phyloP scores from a whole-genome alignment of 225 moss, liverwort and hornwort species.

The Lunularia cruciata region DNA sequence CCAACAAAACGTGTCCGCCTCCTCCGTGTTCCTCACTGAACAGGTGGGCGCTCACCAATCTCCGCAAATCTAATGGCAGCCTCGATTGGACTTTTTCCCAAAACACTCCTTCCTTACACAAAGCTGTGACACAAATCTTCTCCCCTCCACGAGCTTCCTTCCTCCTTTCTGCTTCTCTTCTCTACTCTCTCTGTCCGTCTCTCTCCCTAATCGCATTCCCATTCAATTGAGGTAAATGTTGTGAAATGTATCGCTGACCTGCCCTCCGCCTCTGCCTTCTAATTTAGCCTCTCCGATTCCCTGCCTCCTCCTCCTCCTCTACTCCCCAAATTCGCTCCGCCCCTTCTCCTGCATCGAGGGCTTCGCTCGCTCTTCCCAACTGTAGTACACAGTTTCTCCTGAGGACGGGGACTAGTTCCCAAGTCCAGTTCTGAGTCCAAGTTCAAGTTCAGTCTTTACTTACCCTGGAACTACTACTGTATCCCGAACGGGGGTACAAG shows the following conservation, averaged over 20 bases:
- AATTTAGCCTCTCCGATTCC: conserved; percentile 17
- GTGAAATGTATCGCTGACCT: conserved; percentile 21
- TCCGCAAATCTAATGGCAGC: no score
- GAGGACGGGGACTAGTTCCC: not conserved
- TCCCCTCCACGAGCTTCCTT: not conserved
- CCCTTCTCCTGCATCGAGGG: not conserved
- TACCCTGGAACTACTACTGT: no score
- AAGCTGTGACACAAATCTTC: not conserved
- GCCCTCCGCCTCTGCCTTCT: not conserved
- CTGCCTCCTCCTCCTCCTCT: not conserved
- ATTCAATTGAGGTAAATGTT: conserved; percentile 3
- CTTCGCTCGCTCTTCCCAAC: not conserved
- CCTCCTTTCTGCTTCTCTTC: no score
- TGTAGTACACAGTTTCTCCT: no score
- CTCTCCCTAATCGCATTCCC: not conserved
- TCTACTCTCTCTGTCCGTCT: not conserved
- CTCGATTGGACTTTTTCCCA: conserved; percentile 18
- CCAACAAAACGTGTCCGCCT: conserved; percentile 17
- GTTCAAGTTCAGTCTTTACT: not conserved
- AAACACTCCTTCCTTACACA: not conserved
- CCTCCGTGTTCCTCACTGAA: conserved; percentile 13
- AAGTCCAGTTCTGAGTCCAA: not conserved
- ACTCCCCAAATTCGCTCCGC: conserved; percentile 11
- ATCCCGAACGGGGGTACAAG: no score
- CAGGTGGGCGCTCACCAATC: conserved; percentile 22